A percentile compares a stretch with the other conserved stretches of the same genome.
Evolutionary conservation across 192 early-diverging fungal species (phyloP).

Genomic region (Gamsiella multidivaricata): DNA sequence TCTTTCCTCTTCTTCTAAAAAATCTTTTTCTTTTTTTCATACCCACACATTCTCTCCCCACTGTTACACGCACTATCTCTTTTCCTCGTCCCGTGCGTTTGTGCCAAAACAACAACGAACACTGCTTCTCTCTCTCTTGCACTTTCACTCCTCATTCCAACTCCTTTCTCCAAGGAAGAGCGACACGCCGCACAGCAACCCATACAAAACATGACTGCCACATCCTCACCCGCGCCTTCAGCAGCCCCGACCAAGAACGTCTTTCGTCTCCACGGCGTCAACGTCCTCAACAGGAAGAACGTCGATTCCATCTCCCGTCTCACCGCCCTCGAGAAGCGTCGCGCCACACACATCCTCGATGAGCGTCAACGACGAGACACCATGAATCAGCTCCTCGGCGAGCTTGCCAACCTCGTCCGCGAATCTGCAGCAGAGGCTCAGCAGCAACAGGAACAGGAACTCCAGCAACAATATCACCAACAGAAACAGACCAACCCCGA

Average conservation of each 20-base stretch:
- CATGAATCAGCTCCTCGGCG: conserved; percentile 52
- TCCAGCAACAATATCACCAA: conserved; percentile 21
- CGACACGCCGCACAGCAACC: neutral
- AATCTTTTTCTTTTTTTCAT: neutral
- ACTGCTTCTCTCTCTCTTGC: neutral
- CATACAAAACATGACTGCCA: conserved; percentile 22
- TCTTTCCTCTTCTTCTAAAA: neutral
- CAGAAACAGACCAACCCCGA: conserved; percentile 27
- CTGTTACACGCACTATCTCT: neutral
- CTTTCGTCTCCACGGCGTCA: conserved; percentile 52
- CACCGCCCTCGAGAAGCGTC: conserved; percentile 49
- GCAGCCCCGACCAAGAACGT: conserved; percentile 42
- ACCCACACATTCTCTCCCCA: neutral
- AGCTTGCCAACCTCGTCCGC: conserved; percentile 47
- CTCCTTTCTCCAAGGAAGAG: conserved; percentile 4
- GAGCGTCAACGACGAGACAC: conserved; percentile 53
- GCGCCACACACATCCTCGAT: conserved; percentile 51
- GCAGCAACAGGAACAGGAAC: conserved; percentile 18
- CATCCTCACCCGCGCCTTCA: conserved; percentile 17
- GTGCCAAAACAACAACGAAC: neutral
- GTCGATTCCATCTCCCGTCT: conserved; percentile 51
- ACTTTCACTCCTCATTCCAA: neutral
- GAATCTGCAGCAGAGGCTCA: conserved; percentile 34
- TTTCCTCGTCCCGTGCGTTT: neutral
- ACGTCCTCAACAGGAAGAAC: conserved; percentile 50